A percentile compares a stretch with the other conserved stretches of the same genome.
These are phyloP conservation scores for Pyrenochaeta sp. DNA, from an alignment of 2,329 filamentous ascomycete genomes.

Conservation along the genomic window DNA sequence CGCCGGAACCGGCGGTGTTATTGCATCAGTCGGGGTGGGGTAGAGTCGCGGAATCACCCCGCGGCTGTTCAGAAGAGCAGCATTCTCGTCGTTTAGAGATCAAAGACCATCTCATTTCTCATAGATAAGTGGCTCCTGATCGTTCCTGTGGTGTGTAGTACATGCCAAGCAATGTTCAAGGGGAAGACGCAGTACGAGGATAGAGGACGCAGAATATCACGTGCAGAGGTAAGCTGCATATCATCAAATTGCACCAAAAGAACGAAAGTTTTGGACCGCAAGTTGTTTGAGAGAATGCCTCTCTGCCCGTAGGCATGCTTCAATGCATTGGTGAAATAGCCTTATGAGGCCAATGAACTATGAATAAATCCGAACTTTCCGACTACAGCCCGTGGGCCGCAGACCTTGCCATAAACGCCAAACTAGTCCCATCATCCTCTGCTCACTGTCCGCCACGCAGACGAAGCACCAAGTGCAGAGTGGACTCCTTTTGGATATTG, in stretches of 20 bases:
- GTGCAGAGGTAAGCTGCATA: too few relatives aligned
- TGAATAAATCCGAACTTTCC: slow-evolving; percentile 29
- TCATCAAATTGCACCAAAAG: too few relatives aligned
- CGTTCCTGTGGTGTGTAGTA: too few relatives aligned
- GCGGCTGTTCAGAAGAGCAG: too few relatives aligned
- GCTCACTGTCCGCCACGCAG: slow-evolving; percentile 63
- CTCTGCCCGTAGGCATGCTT: slow-evolving; percentile 42
- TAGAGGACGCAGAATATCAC: too few relatives aligned
- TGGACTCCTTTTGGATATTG: slow-evolving; percentile 86
- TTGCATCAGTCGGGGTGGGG: slow-evolving; percentile 17
- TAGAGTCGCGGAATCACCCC: slow-evolving; percentile 3
- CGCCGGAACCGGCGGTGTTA: slow-evolving; percentile 8
- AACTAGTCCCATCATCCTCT: slow-evolving; percentile 31
- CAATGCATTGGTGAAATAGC: slow-evolving; percentile 36
- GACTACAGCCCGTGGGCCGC: slow-evolving; percentile 29
- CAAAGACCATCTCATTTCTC: too few relatives aligned
- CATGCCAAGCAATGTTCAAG: too few relatives aligned
- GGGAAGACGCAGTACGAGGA: too few relatives aligned
- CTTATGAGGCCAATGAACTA: slow-evolving; percentile 34
- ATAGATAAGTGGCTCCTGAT: too few relatives aligned
- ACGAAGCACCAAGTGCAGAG: slow-evolving; percentile 69
- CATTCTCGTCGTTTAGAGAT: not conserved
- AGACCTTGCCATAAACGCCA: slow-evolving; percentile 41
- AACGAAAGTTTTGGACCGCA: too few relatives aligned
- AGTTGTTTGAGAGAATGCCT: slow-evolving; percentile 28